Evolutionary conservation across 1,284 basidiomycete genomes (phyloP).

Genomic region (Ganoderma boninense): DNA sequence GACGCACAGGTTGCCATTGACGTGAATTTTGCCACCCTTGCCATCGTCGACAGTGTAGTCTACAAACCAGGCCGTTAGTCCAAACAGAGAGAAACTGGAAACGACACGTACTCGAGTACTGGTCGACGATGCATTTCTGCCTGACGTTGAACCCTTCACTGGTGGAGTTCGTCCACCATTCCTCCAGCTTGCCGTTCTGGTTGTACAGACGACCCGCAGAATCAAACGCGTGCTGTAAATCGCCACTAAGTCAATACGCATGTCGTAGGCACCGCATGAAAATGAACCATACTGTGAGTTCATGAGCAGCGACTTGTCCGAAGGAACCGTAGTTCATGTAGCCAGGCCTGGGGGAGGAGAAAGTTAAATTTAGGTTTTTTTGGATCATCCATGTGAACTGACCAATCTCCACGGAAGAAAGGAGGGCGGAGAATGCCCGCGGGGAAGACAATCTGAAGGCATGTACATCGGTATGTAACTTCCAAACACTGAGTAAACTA

Average conservation of each 20-base stretch:
- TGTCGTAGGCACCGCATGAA: neutral
- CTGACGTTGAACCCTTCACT: constrained; percentile 85
- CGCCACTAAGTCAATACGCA: constrained; percentile 10
- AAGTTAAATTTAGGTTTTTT: neutral
- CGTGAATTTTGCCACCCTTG: constrained; percentile 83
- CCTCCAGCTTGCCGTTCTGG: constrained; percentile 82
- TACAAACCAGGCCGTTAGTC: constrained; percentile 35
- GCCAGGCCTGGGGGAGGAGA: constrained; percentile 63
- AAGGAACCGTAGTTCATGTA: constrained; percentile 94
- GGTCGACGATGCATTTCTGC: constrained; percentile 88
- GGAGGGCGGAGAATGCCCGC: constrained; percentile 95
- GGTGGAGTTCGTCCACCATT: constrained; percentile 90
- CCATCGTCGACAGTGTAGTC: constrained; percentile 87
- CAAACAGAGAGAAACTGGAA: neutral
- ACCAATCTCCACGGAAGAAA: constrained; percentile 91
- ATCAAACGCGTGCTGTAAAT: constrained; percentile 89
- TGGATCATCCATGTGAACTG: constrained; percentile 31
- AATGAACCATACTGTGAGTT: constrained; percentile 71
- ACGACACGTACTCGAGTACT: constrained; percentile 73
- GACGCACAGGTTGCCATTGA: constrained; percentile 83
- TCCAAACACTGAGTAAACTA: neutral
- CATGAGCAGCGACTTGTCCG: constrained; percentile 90
- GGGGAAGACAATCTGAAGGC: constrained; percentile 89
- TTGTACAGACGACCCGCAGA: constrained; percentile 88
- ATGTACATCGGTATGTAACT: neutral